A percentile compares a stretch with the other conserved stretches of the same genome.
phyloP scores from a whole-genome alignment of 768 basidiomycete species.

The Leccinum pellstonianum region DNA sequence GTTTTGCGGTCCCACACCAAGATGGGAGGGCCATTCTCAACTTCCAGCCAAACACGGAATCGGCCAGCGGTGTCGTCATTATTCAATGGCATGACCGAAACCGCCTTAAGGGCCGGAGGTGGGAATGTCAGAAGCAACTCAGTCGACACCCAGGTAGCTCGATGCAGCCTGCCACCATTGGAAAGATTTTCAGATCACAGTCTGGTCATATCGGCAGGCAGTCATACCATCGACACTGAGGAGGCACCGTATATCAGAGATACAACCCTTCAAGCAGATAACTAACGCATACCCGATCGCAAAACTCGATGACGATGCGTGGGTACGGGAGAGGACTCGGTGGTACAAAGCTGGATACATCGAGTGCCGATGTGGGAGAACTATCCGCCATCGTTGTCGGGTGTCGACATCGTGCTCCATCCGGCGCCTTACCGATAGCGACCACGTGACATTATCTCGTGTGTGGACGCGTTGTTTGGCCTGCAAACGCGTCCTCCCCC shows the following conservation, averaged over 20 bases:
- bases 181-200: neutral
- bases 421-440: neutral
- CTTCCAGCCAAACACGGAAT: conserved; percentile 85
- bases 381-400: conserved; percentile 26
- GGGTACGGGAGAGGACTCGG: conserved; percentile 49
- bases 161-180: conserved; percentile 65
- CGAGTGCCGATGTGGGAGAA: conserved; percentile 26
- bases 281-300: conserved; percentile 67
- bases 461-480: conserved; percentile 55
- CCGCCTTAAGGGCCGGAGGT: conserved; percentile 62
- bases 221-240: conserved; percentile 79
- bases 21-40: conserved; percentile 34
- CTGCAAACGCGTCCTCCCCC: conserved; percentile 15
- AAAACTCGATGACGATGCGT: conserved; percentile 85
- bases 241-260: conserved; percentile 6
- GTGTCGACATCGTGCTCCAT: neutral
- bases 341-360: conserved; percentile 55
- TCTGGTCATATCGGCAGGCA: neutral
- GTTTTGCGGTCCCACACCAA: conserved; percentile 89
- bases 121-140: conserved; percentile 92
- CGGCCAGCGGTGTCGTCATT: conserved; percentile 83
- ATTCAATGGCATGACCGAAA: conserved; percentile 73
- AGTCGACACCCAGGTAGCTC: conserved; percentile 92
- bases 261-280: neutral
- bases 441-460: conserved; percentile 34